Evolutionary conservation across 2,329 filamentous ascomycete genomes (phyloP).

Genomic region (Trichoderma harzianum): DNA sequence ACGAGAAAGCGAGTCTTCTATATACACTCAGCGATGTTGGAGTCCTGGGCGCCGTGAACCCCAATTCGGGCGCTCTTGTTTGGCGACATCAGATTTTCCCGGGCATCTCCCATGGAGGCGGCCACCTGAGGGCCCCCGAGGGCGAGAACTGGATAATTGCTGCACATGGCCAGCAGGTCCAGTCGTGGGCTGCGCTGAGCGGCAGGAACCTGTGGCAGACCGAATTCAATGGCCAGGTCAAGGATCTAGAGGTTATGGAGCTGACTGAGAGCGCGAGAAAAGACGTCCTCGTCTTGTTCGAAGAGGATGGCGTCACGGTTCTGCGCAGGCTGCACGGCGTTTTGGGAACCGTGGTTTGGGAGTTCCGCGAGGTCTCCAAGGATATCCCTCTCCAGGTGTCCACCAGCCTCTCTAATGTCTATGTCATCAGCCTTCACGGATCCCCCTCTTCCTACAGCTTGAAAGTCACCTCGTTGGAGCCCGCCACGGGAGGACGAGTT

Average conservation of each 20-base stretch:
- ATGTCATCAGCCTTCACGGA: slow-evolving; percentile 73
- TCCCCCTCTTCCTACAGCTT: slow-evolving; percentile 68
- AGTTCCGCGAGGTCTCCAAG: slow-evolving; percentile 64
- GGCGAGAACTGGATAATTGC: slow-evolving; percentile 75
- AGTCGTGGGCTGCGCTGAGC: slow-evolving; percentile 78
- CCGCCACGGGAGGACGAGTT: slow-evolving; percentile 65
- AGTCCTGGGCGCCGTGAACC: slow-evolving; percentile 84
- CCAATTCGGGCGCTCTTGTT: slow-evolving; percentile 75
- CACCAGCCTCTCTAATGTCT: slow-evolving; percentile 66
- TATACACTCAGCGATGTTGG: slow-evolving; percentile 86
- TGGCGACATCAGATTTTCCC: slow-evolving; percentile 78
- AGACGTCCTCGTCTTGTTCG: slow-evolving; percentile 69
- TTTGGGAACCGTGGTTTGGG: slow-evolving; percentile 75
- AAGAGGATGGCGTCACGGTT: slow-evolving; percentile 53
- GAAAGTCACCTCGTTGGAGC: slow-evolving; percentile 71
- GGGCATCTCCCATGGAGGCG: slow-evolving; percentile 43
- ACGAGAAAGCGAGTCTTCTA: slow-evolving; percentile 81
- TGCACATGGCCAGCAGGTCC: slow-evolving; percentile 66
- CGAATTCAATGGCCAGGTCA: slow-evolving; percentile 55
- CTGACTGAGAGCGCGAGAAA: slow-evolving; percentile 61
- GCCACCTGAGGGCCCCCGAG: slow-evolving; percentile 69
- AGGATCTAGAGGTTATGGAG: slow-evolving; percentile 75
- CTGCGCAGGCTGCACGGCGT: slow-evolving; percentile 70
- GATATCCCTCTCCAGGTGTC: slow-evolving; percentile 73
- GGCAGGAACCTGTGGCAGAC: slow-evolving; percentile 76